Base-by-base conservation (phyloP, 2,329 filamentous ascomycete genomes). In the Seiridium cupressi region DNA sequence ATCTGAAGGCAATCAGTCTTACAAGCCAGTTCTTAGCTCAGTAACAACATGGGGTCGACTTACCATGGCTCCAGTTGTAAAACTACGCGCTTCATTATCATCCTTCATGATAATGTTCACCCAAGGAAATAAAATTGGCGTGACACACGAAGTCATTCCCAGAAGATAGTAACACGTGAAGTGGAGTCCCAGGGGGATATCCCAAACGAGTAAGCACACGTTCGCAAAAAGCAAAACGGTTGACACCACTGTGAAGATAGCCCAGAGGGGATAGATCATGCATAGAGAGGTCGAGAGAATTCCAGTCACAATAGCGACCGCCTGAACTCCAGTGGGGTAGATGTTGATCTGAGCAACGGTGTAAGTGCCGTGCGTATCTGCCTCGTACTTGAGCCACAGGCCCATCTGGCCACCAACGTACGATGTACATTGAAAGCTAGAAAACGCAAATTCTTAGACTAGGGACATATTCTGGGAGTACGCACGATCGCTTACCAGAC, bases 181-280 rank as follows among this genome's bases (percentile, higher is more conserved):
- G 35, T 66, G 61, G 18, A 67, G 62, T 1, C 59, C 61, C 18
- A 61, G 58, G 3, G 64, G 65, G 13, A 67, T 63, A 9, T 62
- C 57, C 63, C 63, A 65, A 1, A 67, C 46, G 54, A 65, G 62
- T 47, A 64, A 60, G 18, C 60, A 62, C 10, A 66, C 56, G n/a
- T 67, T 66, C 2, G 61, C 54, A 10, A 66, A 67, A 32, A 64
- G 57, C 31, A 66, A 58, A 18, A 66, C 57, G 3, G 47, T 60
- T 54, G 63, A 61, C 1, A 71, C 65, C 35, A 69, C 60, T 18
- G 63, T 63, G 55, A 71, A 69, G 31, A 73, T 66, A 3, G 65
- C 59, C 71, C 69, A 75, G 2, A 70, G 66, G 3, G 72, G 72
- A 57, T 75, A 74, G 0, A 72, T 63, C 66, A 73, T 72, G 55